Evolutionary conservation across 176 grass and related monocot genomes (phyloP).

Genomic region (Eremochloa ophiuroides): DNA sequence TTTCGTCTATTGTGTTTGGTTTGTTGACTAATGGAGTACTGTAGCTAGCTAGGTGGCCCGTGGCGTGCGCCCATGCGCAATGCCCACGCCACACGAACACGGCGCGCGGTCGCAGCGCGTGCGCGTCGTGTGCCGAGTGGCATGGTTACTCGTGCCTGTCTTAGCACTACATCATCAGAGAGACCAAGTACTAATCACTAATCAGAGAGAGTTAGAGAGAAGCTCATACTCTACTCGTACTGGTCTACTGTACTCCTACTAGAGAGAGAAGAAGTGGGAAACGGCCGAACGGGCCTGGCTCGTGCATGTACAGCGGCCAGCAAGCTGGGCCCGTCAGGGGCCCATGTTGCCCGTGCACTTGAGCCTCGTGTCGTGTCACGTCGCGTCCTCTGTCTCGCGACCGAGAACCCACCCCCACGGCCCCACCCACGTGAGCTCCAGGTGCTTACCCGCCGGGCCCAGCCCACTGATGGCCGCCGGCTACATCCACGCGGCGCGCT

Average conservation of each 20-base stretch:
- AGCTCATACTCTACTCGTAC: no score
- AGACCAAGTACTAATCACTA: no score
- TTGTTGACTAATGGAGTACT: no score
- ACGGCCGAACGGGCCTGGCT: background rate
- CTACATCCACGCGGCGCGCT: conserved; percentile 16
- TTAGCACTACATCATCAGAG: no score
- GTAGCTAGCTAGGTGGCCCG: background rate
- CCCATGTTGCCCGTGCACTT: conserved; percentile 33
- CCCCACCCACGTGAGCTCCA: conserved; percentile 24
- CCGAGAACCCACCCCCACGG: no score
- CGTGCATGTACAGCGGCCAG: background rate
- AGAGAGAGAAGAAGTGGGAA: background rate
- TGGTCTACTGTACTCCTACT: no score
- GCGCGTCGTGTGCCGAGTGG: background rate
- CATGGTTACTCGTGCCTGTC: background rate
- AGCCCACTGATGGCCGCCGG: conserved; percentile 4
- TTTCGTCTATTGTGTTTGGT: no score
- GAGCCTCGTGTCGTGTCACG: background rate
- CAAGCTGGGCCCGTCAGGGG: background rate
- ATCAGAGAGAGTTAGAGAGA: background rate
- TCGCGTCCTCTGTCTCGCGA: background rate
- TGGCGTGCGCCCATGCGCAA: background rate
- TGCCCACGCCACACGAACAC: background rate
- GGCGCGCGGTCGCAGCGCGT: background rate
- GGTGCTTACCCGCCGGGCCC: background rate